A percentile compares a stretch with the other conserved stretches of the same genome.
Evolutionary conservation across 805 yeast genomes (phyloP).

Genomic region (Barnettozyma salicaria): DNA sequence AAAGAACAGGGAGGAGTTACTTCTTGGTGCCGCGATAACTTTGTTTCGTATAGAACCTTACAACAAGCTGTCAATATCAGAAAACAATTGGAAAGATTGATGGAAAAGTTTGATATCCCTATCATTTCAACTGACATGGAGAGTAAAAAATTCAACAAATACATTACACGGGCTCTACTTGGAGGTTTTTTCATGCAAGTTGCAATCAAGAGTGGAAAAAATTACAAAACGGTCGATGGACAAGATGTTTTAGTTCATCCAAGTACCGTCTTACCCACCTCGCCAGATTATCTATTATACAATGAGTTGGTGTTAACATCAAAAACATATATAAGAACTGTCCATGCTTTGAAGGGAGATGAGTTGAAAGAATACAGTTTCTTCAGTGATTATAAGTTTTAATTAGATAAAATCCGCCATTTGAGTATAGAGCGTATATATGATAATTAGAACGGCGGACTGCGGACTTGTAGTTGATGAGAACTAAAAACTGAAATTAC

Average conservation of each 20-base stretch:
- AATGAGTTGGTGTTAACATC: slow-evolving; percentile 93
- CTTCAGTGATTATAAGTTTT: slow-evolving; percentile 28
- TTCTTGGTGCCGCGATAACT: slow-evolving; percentile 91
- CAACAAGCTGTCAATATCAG: slow-evolving; percentile 84
- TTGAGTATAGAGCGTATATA: background rate
- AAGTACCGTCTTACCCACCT: slow-evolving; percentile 81
- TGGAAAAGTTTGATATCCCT: slow-evolving; percentile 76
- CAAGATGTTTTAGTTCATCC: slow-evolving; percentile 96
- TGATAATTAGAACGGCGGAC: background rate
- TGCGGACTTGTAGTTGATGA: too few relatives aligned
- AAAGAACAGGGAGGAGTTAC: slow-evolving; percentile 65
- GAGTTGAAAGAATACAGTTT: slow-evolving; percentile 33
- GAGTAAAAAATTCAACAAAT: slow-evolving; percentile 63
- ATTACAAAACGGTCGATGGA: slow-evolving; percentile 89
- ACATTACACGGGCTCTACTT: slow-evolving; percentile 78
- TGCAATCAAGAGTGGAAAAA: slow-evolving; percentile 86
- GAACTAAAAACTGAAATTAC: too few relatives aligned
- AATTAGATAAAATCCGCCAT: background rate
- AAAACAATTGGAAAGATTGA: slow-evolving; percentile 71
- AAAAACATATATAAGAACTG: slow-evolving; percentile 91
- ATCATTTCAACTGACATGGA: slow-evolving; percentile 63
- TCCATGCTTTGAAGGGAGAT: slow-evolving; percentile 87
- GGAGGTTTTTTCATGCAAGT: slow-evolving; percentile 99
- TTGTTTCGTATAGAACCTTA: slow-evolving; percentile 75
- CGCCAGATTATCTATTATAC: slow-evolving; percentile 89